phyloP scores from a whole-genome alignment of 306 rosid genomes.

The Nissolia schottii region DNA sequence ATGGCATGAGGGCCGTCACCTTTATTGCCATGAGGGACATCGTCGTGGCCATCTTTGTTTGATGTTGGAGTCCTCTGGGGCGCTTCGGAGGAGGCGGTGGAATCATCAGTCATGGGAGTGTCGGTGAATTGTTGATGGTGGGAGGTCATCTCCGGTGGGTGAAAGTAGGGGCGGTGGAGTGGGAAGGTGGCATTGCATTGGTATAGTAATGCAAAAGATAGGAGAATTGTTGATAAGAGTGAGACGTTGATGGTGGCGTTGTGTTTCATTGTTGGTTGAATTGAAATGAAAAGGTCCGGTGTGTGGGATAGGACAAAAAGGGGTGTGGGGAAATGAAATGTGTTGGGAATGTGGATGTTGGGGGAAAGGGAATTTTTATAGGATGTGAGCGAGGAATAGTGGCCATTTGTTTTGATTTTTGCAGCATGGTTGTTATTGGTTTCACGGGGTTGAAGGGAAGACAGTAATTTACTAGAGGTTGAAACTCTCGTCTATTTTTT shows the following conservation, averaged over 20 bases:
- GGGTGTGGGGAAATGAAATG: not conserved
- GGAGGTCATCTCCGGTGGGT: not conserved
- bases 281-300: no score
- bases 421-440: conserved; percentile 8
- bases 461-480: not conserved
- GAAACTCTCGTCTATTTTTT: not conserved
- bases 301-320: not conserved
- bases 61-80: no score
- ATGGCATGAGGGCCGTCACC: no score
- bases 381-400: not conserved
- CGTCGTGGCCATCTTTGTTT: no score
- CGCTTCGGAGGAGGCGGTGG: no score
- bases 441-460: not conserved
- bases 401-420: conserved; percentile 9
- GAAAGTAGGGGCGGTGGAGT: not conserved
- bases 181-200: not conserved
- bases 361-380: not conserved
- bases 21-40: no score
- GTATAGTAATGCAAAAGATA: not conserved
- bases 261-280: conserved; percentile 1
- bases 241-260: not conserved
- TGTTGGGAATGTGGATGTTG: not conserved
- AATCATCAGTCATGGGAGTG: not conserved
- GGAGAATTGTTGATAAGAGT: not conserved
- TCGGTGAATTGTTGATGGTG: not conserved